Conservation (phyloP, 2,329 filamentous ascomycete species). For the Ascochyta fabae region DNA sequence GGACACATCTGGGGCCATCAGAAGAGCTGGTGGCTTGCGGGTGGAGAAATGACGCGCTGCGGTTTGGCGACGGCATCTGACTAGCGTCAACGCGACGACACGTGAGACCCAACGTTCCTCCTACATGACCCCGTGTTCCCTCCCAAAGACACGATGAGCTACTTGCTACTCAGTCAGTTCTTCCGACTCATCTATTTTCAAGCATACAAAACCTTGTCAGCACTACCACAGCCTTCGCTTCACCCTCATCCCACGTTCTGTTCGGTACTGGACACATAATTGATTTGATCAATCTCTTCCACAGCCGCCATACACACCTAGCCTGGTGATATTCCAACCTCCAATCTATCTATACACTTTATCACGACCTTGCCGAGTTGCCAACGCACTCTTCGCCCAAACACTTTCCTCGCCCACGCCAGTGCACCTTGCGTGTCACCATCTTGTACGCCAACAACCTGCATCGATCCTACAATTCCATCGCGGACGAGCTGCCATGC, state of each 20-base stretch:
- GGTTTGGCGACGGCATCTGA: not conserved
- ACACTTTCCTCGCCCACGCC: conserved; percentile 27
- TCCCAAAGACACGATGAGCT: not conserved
- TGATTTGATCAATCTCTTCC: not conserved
- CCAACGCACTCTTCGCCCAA: conserved; percentile 22
- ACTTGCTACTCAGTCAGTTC: not conserved
- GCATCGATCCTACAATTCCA: conserved; percentile 22
- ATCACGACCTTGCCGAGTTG: conserved; percentile 27
- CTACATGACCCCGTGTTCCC: not conserved
- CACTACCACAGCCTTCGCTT: not conserved
- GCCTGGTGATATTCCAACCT: not conserved
- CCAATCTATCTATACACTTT: conserved; percentile 24
- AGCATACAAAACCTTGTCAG: not conserved
- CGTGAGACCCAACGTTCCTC: not conserved
- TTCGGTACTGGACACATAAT: not conserved
- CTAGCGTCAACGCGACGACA: conserved; percentile 12
- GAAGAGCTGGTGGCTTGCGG: conserved; percentile 1
- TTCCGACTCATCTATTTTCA: not conserved
- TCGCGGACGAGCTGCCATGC: conserved; percentile 29
- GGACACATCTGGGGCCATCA: conserved; percentile 18
- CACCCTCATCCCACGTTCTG: not conserved
- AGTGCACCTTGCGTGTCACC: conserved; percentile 22
- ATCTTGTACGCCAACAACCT: conserved; percentile 24
- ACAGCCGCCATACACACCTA: not conserved
- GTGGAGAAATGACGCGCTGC: conserved; percentile 10